phyloP scores from a whole-genome alignment of 805 yeast species.

The Lipomyces chichibuensis region DNA sequence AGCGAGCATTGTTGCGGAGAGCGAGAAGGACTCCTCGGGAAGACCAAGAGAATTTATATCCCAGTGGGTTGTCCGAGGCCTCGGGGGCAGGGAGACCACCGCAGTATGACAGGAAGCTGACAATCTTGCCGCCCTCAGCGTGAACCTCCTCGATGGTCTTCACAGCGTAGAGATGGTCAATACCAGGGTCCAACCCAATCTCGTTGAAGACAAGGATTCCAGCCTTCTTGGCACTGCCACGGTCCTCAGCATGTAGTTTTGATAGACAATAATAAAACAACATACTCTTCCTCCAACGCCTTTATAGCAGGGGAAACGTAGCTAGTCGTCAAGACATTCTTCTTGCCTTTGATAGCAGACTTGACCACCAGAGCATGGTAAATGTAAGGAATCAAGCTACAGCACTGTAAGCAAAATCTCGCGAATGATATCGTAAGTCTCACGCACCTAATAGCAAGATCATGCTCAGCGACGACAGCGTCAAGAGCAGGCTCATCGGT shows the following conservation, averaged over 20 bases:
- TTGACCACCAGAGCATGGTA: slow-evolving; percentile 92
- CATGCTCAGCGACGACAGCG: slow-evolving; percentile 72
- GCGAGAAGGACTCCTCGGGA: slow-evolving; percentile 97
- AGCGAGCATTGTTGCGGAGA: slow-evolving; percentile 88
- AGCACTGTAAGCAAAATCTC: neutral
- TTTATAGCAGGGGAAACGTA: slow-evolving; percentile 63
- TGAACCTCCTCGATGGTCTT: slow-evolving; percentile 98
- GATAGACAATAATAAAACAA: neutral
- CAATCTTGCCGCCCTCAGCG: slow-evolving; percentile 85
- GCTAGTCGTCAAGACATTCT: slow-evolving; percentile 88
- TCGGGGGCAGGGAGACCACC: slow-evolving; percentile 99
- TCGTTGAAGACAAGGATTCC: slow-evolving; percentile 98
- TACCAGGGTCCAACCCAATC: slow-evolving; percentile 98
- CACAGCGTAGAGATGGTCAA: slow-evolving; percentile 97
- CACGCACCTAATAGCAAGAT: slow-evolving; percentile 74
- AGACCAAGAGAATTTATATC: slow-evolving; percentile 99
- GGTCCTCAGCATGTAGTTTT: neutral
- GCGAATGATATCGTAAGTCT: neutral
- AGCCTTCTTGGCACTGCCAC: slow-evolving; percentile 65
- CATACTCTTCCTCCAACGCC: slow-evolving; percentile 34
- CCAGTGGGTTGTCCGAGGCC: slow-evolving; percentile 95
- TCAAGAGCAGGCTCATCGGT: slow-evolving; percentile 77
- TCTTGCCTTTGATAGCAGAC: slow-evolving; percentile 86
- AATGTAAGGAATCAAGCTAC: slow-evolving; percentile 81
- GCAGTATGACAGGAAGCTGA: slow-evolving; percentile 92